Evolutionary conservation across 1,284 basidiomycete species (phyloP).

Genomic region (Austroboletus rostrupii): DNA sequence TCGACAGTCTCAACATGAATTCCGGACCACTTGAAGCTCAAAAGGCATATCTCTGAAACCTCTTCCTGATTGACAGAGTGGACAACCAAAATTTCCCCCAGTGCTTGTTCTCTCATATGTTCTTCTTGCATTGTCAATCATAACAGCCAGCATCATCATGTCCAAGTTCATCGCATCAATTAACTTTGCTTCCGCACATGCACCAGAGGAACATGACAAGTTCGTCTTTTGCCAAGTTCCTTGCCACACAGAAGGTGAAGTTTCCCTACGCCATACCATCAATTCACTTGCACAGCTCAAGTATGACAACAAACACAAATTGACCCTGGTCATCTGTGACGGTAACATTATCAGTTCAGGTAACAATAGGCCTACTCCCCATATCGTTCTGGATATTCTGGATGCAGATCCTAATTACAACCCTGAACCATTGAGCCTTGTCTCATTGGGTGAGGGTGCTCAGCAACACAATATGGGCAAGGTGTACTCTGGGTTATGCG

Average conservation of each 20-base stretch:
- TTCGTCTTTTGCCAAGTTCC: conserved; percentile 99
- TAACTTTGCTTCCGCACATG: conserved; percentile 77
- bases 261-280: conserved; percentile 85
- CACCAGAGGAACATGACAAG: conserved; percentile 96
- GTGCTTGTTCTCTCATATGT: conserved; percentile 92
- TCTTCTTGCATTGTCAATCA: conserved; percentile 93
- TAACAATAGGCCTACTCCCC: conserved; percentile 86
- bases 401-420: conserved; percentile 92
- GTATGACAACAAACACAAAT: conserved; percentile 98
- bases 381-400: conserved; percentile 95
- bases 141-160: conserved; percentile 92
- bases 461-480: conserved; percentile 99
- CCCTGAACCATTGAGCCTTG: conserved; percentile 92
- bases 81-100: conserved; percentile 90
- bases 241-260: conserved; percentile 94
- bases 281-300: conserved; percentile 92
- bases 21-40: conserved; percentile 77
- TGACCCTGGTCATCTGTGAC: conserved; percentile 93
- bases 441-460: conserved; percentile 90
- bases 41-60: conserved; percentile 85
- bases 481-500: conserved; percentile 95
- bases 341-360: conserved; percentile 98
- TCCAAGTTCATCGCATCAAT: conserved; percentile 98
- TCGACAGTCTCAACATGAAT: no score
- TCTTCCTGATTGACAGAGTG: conserved; percentile 89